Evolutionary conservation across 1,284 basidiomycete genomes (phyloP).

Genomic region (Cryptococcus amylolentus): DNA sequence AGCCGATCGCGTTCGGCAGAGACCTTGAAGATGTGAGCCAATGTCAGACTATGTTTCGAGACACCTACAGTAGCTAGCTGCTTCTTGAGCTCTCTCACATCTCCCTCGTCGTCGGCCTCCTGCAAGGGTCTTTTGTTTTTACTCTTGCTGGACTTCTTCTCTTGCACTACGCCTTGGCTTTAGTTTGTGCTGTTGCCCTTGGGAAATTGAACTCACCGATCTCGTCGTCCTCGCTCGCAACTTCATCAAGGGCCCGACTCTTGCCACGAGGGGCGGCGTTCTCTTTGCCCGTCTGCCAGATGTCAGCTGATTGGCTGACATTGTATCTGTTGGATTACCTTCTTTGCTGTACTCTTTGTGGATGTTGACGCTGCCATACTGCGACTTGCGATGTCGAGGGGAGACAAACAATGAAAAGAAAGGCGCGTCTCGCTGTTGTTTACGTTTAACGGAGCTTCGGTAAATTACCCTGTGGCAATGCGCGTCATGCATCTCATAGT

Average conservation of each 20-base stretch:
- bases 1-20: slow-evolving; percentile 31
- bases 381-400: not conserved
- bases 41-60: not conserved
- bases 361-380: not conserved
- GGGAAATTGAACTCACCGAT: no score
- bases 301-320: not conserved
- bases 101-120: not conserved
- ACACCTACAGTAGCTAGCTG: not conserved
- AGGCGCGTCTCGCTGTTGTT: not conserved
- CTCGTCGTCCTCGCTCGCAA: no score
- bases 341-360: not conserved
- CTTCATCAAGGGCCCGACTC: no score
- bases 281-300: not conserved
- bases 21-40: slow-evolving; percentile 15
- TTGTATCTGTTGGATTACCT: not conserved
- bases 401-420: not conserved
- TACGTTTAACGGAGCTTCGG: not conserved
- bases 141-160: not conserved
- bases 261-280: no score
- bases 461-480: not conserved
- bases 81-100: not conserved
- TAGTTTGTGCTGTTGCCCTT: no score
- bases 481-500: not conserved
- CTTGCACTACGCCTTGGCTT: no score
- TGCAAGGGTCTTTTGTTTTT: not conserved